A percentile compares a stretch with the other conserved stretches of the same genome.
Evolutionary conservation across 345 rosid genomes (phyloP).

Genomic region (Populus euphratica): DNA sequence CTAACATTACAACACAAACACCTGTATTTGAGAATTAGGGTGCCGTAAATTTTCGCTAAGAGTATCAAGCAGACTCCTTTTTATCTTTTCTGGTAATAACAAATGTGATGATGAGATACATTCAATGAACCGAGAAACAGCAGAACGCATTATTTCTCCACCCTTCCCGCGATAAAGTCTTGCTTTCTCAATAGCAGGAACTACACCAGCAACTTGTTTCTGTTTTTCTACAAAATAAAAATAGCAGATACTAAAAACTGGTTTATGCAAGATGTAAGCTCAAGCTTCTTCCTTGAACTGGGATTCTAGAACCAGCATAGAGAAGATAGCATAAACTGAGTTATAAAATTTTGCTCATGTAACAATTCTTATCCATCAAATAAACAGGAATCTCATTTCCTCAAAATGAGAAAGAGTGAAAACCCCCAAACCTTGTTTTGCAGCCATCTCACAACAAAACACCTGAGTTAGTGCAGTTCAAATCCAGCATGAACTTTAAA

Average conservation of each 20-base stretch:
- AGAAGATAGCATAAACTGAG: background rate
- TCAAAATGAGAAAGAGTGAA: background rate
- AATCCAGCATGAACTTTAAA: background rate
- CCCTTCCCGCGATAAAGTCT: conserved; percentile 98
- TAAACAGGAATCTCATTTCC: background rate
- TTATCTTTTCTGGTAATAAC: conserved; percentile 63
- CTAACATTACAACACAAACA: conserved; percentile 26
- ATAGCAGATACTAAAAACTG: background rate
- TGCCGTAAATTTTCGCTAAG: conserved; percentile 85
- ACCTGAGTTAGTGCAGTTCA: background rate
- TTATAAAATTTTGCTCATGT: background rate
- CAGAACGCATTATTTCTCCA: conserved; percentile 97
- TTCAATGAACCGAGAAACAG: conserved; percentile 87
- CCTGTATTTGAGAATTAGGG: conserved; percentile 96
- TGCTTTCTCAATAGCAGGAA: conserved; percentile 91
- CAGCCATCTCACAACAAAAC: background rate
- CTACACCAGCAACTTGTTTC: conserved; percentile 63
- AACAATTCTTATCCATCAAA: background rate
- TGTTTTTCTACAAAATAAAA: conserved; percentile 52
- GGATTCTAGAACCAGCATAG: background rate
- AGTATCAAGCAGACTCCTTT: conserved; percentile 61
- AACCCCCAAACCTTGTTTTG: background rate
- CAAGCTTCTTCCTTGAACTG: background rate
- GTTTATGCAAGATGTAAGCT: conserved; percentile 1
- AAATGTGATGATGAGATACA: conserved; percentile 65